phyloP scores from a whole-genome alignment of 31 red algal species.

The Porphyra umbilicalis region DNA sequence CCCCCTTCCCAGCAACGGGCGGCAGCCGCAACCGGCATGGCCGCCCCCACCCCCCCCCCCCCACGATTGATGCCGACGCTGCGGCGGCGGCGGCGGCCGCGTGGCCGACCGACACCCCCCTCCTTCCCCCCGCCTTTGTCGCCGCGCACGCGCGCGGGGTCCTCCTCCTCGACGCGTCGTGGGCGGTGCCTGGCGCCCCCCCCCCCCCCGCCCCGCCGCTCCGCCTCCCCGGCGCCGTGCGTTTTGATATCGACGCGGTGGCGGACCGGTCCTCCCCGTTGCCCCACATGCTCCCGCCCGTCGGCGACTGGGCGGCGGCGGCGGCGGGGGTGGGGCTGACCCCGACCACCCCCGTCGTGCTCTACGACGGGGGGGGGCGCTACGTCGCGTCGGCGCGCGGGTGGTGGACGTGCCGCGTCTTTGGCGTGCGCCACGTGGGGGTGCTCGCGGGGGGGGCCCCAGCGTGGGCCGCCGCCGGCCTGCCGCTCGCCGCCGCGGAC shows the following conservation, averaged over 20 bases:
- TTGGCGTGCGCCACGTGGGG: constrained; percentile 44
- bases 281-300: constrained; percentile 67
- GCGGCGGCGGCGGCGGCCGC: background rate
- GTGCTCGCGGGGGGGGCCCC: constrained; percentile 68
- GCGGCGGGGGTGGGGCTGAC: constrained; percentile 25
- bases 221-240: constrained; percentile 30
- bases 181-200: constrained; percentile 58
- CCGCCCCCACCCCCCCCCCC: background rate
- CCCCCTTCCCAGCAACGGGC: too few relatives aligned
- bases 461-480: constrained; percentile 33
- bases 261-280: constrained; percentile 17
- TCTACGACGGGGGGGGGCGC: constrained; percentile 30
- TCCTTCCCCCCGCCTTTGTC: constrained; percentile 27
- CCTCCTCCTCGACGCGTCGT: constrained; percentile 70
- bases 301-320: constrained; percentile 11
- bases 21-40: too few relatives aligned
- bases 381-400: constrained; percentile 68
- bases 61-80: background rate
- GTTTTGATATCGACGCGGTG: constrained; percentile 70
- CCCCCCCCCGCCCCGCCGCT: constrained; percentile 23
- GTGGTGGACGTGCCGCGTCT: constrained; percentile 87
- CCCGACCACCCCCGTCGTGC: constrained; percentile 30
- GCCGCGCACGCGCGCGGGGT: background rate
- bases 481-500: background rate
- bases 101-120: background rate